Evolutionary conservation across 1,284 basidiomycete genomes (phyloP).

Genomic region (Ustilago hordei): DNA sequence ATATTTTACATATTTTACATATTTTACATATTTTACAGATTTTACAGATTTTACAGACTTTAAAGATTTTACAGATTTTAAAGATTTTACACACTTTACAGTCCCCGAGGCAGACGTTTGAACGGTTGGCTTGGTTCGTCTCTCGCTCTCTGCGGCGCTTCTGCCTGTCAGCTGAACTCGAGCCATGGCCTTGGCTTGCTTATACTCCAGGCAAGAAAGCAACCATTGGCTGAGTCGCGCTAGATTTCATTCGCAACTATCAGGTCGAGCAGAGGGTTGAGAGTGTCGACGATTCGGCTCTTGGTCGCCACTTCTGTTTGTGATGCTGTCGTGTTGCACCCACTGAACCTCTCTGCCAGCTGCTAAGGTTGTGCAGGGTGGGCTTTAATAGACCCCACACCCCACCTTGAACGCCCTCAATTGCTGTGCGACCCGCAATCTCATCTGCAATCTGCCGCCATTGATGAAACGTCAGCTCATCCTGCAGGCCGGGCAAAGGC

Average conservation of each 20-base stretch:
- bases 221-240: background rate
- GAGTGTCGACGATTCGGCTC: background rate
- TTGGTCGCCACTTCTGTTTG: background rate
- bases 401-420: background rate
- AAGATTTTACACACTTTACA: background rate
- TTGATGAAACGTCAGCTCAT: background rate
- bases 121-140: conserved; percentile 11
- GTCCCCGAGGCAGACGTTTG: conserved; percentile 13
- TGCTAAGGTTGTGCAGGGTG: background rate
- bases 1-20: no score
- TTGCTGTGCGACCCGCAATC: background rate
- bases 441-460: background rate
- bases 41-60: no score
- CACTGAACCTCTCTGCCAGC: background rate
- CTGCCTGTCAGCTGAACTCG: conserved; percentile 1
- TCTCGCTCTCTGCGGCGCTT: background rate
- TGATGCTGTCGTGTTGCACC: background rate
- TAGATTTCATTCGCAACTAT: background rate
- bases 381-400: background rate
- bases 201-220: background rate
- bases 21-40: no score
- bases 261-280: background rate
- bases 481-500: background rate
- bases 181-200: background rate
- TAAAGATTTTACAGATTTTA: no score